Conservation (phyloP, 2,329 filamentous ascomycete species). For the Aureobasidium musti region DNA sequence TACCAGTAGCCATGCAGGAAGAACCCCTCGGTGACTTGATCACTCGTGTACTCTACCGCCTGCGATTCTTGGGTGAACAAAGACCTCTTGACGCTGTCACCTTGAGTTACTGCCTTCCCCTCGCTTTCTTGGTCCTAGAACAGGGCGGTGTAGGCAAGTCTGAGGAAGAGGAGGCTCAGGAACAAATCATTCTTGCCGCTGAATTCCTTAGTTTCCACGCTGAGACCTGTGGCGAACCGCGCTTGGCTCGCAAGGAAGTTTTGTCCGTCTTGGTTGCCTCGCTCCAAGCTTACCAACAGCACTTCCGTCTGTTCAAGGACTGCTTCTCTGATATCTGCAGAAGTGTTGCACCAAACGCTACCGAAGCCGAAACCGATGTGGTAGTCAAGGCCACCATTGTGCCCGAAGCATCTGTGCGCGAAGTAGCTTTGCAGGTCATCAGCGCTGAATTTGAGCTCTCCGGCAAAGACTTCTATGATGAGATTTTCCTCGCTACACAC, state of each 20-base stretch:
- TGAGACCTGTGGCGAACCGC: conserved; percentile 70
- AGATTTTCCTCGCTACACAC: conserved; percentile 92
- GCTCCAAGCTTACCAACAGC: conserved; percentile 87
- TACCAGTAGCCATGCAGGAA: conserved; percentile 70
- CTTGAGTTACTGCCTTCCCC: conserved; percentile 80
- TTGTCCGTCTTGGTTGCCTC: conserved; percentile 71
- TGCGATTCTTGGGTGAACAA: conserved; percentile 89
- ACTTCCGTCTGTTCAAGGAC: conserved; percentile 94
- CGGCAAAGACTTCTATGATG: conserved; percentile 79
- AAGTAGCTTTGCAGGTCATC: conserved; percentile 83
- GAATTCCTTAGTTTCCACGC: conserved; percentile 91
- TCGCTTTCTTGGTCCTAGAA: conserved; percentile 76
- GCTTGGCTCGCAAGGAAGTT: conserved; percentile 74
- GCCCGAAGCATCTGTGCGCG: conserved; percentile 75
- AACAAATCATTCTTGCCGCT: conserved; percentile 83
- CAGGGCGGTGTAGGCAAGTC: conserved; percentile 73
- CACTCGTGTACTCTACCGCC: conserved; percentile 84
- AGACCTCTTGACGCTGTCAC: conserved; percentile 89
- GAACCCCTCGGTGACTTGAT: conserved; percentile 80
- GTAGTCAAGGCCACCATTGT: conserved; percentile 80
- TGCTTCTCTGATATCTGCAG: conserved; percentile 84
- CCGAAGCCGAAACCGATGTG: conserved; percentile 67
- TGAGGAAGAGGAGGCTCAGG: conserved; percentile 74
- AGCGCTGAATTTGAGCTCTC: conserved; percentile 90
- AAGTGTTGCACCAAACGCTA: conserved; percentile 81